These are phyloP conservation scores for Boeremia exigua DNA, from an alignment of 2,329 filamentous ascomycete species.

Conservation along the genomic window DNA sequence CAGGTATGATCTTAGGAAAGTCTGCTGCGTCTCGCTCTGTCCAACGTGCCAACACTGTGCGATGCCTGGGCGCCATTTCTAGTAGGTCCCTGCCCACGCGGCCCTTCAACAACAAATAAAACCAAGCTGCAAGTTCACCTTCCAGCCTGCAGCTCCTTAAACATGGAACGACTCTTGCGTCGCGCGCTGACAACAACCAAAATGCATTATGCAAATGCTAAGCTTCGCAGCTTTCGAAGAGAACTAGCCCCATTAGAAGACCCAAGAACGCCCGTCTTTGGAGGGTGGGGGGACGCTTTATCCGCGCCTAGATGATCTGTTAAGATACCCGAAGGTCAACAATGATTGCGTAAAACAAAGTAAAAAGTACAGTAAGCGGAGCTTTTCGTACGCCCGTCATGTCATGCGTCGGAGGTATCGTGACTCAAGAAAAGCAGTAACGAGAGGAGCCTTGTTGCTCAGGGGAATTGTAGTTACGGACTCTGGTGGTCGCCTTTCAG, in stretches of 20 bases:
- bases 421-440: slow-evolving; percentile 11
- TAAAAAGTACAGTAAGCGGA: slow-evolving; percentile 20
- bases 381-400: slow-evolving; percentile 20
- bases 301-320: slow-evolving; percentile 1
- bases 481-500: background rate
- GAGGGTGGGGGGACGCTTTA: background rate
- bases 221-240: slow-evolving; percentile 9
- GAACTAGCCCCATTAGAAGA: slow-evolving; percentile 10
- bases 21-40: background rate
- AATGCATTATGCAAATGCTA: slow-evolving; percentile 19
- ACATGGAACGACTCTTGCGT: slow-evolving; percentile 2
- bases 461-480: background rate
- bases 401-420: slow-evolving; percentile 21
- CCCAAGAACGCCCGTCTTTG: slow-evolving; percentile 9
- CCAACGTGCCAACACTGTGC: slow-evolving; percentile 1
- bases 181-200: slow-evolving; percentile 9
- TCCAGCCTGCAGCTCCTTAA: background rate
- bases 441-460: slow-evolving; percentile 5
- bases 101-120: background rate
- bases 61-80: background rate
- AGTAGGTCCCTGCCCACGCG: background rate
- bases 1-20: slow-evolving; percentile 1
- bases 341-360: slow-evolving; percentile 12
- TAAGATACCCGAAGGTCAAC: slow-evolving; percentile 14
- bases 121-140: background rate